Evolutionary conservation across 371 early-diverging fungal species (phyloP).

Genomic region (Nematocida sp.): DNA sequence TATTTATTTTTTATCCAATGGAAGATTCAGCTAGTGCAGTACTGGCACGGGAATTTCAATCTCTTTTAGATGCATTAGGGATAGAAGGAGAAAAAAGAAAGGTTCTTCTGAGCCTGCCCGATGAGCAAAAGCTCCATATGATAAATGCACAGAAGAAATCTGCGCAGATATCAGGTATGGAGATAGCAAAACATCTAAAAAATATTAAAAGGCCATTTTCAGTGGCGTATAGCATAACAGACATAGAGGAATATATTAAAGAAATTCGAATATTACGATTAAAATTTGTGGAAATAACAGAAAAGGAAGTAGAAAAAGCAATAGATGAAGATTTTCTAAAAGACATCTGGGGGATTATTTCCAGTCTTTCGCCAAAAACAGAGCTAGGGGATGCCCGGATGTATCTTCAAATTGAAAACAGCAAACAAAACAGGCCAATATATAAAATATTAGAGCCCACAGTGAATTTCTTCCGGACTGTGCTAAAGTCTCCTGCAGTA

Average conservation of each 20-base stretch:
- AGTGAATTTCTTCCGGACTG: slow-evolving; percentile 20
- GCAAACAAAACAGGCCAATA: slow-evolving; percentile 52
- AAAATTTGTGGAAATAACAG: background rate
- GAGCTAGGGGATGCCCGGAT: background rate
- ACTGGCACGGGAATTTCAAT: slow-evolving; percentile 19
- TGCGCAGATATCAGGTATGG: background rate
- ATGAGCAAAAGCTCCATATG: slow-evolving; percentile 32
- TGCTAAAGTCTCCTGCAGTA: slow-evolving; percentile 44
- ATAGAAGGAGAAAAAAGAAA: slow-evolving; percentile 28
- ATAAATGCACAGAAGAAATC: slow-evolving; percentile 25
- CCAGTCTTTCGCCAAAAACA: slow-evolving; percentile 9
- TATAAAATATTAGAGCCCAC: slow-evolving; percentile 41
- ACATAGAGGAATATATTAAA: slow-evolving; percentile 34
- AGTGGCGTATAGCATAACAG: slow-evolving; percentile 11
- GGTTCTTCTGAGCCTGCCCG: slow-evolving; percentile 1
- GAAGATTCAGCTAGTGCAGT: background rate
- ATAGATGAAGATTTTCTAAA: background rate
- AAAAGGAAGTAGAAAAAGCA: slow-evolving; percentile 1
- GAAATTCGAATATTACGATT: slow-evolving; percentile 1
- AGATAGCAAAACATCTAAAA: slow-evolving; percentile 10
- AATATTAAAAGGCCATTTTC: slow-evolving; percentile 25
- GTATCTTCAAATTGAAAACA: slow-evolving; percentile 16
- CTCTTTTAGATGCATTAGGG: slow-evolving; percentile 16
- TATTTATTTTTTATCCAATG: slow-evolving; percentile 42
- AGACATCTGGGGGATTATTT: slow-evolving; percentile 22